Base-by-base conservation (phyloP, 208 protist species). In the Leishmania amazonensis region DNA sequence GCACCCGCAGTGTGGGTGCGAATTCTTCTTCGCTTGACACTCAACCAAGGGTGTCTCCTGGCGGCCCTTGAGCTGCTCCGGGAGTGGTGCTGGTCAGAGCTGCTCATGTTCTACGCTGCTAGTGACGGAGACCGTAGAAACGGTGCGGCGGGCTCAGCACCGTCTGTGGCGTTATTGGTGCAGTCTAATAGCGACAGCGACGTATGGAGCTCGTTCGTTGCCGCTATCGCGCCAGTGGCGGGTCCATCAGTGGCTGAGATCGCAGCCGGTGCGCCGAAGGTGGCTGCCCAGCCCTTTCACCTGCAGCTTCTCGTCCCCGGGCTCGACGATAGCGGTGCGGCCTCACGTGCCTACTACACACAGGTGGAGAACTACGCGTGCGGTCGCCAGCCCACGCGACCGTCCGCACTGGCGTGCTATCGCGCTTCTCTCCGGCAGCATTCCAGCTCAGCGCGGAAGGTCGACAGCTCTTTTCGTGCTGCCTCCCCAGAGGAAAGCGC, bases 11-110 rank as follows among this genome's bases (percentile, higher is more conserved):
- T 91, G 19, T 83, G 81, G 13, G 78, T 86, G 0, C 83, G 92
- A 6, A 86, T 90, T 28, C 65, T 94, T n/a, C 71, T 96, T 1
- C 89, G 92, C 28, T 75, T 94, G 42, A 86, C 89, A 17, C 84
- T 96, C 24, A 90, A 90, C 70, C 89, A 94, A 71, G 88, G 88
- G 57, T 92, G 90, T 71, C 85, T 96, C 24, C 72, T 89, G 54
- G 87, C 89, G 1, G 70, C 89, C 21, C 78, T 96, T 5, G 90
- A 96, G 79, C 84, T 96, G 65, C 83, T 96, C 51, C 83, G 84
- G n/a, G 71, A 70, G 47, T 93, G 85, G 86, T 91, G 88, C 57
- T 76, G 75, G 15, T 62, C 60, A 21, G 86, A 91, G 75, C 76
- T 95, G 35, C 38, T 31, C 17, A 54, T 64, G 49, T 89, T 91